Percentiles rank a stretch among this genome's conserved stretches.
Conservation (phyloP, 768 basidiomycete species). For the Tephrocybe sp. region DNA sequence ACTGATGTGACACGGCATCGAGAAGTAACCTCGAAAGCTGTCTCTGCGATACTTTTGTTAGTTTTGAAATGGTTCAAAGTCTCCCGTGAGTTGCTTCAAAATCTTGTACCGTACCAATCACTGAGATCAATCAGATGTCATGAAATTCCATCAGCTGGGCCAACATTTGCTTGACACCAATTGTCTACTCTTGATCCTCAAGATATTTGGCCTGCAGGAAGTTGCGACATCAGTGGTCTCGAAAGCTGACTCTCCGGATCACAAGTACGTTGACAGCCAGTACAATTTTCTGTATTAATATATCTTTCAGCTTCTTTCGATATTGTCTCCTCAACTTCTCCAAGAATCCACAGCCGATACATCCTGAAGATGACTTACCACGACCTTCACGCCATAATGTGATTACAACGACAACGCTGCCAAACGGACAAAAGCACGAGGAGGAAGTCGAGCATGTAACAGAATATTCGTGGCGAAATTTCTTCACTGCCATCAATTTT, state of each 20-base stretch:
- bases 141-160: slow-evolving; percentile 99
- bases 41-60: slow-evolving; percentile 89
- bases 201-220: slow-evolving; percentile 98
- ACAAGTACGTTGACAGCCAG: slow-evolving; percentile 55
- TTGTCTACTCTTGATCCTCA: slow-evolving; percentile 87
- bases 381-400: slow-evolving; percentile 61
- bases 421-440: slow-evolving; percentile 73
- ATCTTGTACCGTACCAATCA: neutral
- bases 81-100: slow-evolving; percentile 67
- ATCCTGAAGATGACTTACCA: slow-evolving; percentile 66
- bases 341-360: slow-evolving; percentile 54
- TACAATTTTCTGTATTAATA: slow-evolving; percentile 3
- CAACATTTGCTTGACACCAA: slow-evolving; percentile 95
- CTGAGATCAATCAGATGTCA: slow-evolving; percentile 62
- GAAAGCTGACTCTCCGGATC: slow-evolving; percentile 83
- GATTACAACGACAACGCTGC: slow-evolving; percentile 54
- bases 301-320: slow-evolving; percentile 81
- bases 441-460: slow-evolving; percentile 92
- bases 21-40: slow-evolving; percentile 96
- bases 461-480: slow-evolving; percentile 97
- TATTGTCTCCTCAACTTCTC: slow-evolving; percentile 85
- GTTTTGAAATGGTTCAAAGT: slow-evolving; percentile 98
- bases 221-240: slow-evolving; percentile 81
- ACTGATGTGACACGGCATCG: slow-evolving; percentile 93
- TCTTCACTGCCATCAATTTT: slow-evolving; percentile 96